These are phyloP conservation scores for Tritrichomonas foetus DNA, from an alignment of 208 protist species.

Conservation along the genomic window DNA sequence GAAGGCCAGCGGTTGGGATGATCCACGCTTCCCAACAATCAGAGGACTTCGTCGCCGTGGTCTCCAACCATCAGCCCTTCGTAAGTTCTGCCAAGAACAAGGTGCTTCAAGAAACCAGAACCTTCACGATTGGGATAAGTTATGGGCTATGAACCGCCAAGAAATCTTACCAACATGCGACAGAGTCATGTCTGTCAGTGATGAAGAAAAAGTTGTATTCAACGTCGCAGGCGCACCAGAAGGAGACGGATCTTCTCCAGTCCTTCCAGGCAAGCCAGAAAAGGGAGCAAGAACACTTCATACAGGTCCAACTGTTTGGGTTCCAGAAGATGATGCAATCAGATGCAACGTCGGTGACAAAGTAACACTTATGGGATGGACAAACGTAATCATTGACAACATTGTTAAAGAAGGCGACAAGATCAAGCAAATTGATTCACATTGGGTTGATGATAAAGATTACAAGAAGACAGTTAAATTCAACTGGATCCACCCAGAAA, in stretches of 20 bases:
- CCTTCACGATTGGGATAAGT: conserved; percentile 92
- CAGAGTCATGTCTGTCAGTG: conserved; percentile 55
- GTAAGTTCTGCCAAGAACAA: conserved; percentile 85
- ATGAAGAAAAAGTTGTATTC: not conserved
- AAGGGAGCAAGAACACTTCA: not conserved
- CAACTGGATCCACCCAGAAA: conserved; percentile 7
- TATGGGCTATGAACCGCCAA: conserved; percentile 95
- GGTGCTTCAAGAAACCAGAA: conserved; percentile 86
- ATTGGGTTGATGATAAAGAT: not conserved
- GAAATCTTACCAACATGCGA: conserved; percentile 88
- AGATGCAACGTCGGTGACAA: conserved; percentile 79
- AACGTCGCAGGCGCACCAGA: not conserved
- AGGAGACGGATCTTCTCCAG: not conserved
- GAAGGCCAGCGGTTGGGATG: conserved; percentile 92
- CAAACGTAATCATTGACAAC: conserved; percentile 76
- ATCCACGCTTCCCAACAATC: conserved; percentile 96
- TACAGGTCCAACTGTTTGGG: not conserved
- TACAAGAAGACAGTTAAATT: not conserved
- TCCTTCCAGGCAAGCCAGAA: not conserved
- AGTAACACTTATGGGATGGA: conserved; percentile 96
- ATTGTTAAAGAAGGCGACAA: conserved; percentile 52
- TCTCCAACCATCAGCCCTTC: conserved; percentile 84
- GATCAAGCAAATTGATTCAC: not conserved
- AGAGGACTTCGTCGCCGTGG: conserved; percentile 79
- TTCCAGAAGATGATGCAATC: conserved; percentile 71